phyloP scores from a whole-genome alignment of 208 protist species.

The Kentomonas sorsogonicus region DNA sequence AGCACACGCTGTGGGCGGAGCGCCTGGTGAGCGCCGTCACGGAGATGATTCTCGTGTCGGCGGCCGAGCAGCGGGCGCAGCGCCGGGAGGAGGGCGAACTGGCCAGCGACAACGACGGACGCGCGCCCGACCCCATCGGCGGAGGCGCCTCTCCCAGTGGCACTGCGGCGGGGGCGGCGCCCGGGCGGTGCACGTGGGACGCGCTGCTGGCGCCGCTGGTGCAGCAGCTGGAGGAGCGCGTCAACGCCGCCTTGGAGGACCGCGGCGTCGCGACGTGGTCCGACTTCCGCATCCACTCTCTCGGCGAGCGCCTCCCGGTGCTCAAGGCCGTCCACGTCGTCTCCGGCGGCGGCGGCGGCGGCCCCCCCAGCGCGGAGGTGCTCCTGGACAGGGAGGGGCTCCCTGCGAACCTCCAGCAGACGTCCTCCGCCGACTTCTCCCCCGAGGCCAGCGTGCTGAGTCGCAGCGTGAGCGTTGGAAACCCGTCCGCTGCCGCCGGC shows the following conservation, averaged over 20 bases:
- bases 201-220: conserved; percentile 18
- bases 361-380: not conserved
- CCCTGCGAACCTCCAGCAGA: not conserved
- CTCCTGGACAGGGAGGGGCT: not conserved
- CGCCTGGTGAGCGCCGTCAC: conserved; percentile 48
- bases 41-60: conserved; percentile 42
- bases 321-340: conserved; percentile 62
- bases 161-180: no score
- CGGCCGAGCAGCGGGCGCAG: conserved; percentile 18
- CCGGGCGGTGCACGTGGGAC: conserved; percentile 3
- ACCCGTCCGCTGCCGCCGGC: not conserved
- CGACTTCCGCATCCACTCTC: conserved; percentile 50
- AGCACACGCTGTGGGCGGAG: conserved; percentile 72
- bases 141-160: not conserved
- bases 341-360: conserved; percentile 8
- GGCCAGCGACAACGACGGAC: conserved; percentile 8
- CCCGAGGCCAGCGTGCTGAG: not conserved
- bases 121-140: not conserved
- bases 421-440: not conserved
- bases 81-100: conserved; percentile 3
- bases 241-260: conserved; percentile 76
- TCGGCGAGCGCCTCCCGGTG: conserved; percentile 51
- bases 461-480: not conserved
- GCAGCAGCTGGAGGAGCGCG: conserved; percentile 54
- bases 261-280: conserved; percentile 68